Percentiles rank a stretch among this genome's conserved stretches.
phyloP scores from a whole-genome alignment of 306 rosid genomes.

The Cicer chorassanicum region DNA sequence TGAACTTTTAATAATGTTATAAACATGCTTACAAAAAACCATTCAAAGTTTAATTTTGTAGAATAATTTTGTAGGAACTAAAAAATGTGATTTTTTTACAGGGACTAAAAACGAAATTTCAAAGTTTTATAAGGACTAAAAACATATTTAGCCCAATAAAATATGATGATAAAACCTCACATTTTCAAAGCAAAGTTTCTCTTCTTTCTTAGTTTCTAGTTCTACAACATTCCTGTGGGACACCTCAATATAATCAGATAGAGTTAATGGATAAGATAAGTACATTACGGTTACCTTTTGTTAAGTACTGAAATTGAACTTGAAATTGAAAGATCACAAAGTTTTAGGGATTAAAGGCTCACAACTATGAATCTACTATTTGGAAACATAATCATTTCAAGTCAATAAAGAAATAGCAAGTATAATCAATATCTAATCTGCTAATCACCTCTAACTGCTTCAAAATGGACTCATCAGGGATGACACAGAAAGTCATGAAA shows the following conservation, averaged over 20 bases:
- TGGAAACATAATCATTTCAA: neutral
- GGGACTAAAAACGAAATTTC: no score
- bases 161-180: neutral
- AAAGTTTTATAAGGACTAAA: no score
- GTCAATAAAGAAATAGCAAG: slow-evolving; percentile 3
- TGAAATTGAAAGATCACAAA: neutral
- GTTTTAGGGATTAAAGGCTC: neutral
- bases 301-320: neutral
- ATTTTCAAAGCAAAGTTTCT: neutral
- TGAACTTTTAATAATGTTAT: no score
- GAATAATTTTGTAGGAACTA: no score
- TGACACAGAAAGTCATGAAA: slow-evolving; percentile 60
- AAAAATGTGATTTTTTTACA: no score
- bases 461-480: slow-evolving; percentile 69
- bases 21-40: no score
- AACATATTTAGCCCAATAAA: neutral
- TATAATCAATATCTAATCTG: slow-evolving; percentile 8
- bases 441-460: slow-evolving; percentile 80
- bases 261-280: no score
- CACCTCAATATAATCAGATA: no score
- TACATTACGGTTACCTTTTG: neutral
- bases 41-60: no score
- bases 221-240: no score
- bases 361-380: neutral
- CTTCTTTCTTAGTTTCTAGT: no score